Conservation (phyloP, 352 stramenopile genomes). For the Phytophthora melonis region DNA sequence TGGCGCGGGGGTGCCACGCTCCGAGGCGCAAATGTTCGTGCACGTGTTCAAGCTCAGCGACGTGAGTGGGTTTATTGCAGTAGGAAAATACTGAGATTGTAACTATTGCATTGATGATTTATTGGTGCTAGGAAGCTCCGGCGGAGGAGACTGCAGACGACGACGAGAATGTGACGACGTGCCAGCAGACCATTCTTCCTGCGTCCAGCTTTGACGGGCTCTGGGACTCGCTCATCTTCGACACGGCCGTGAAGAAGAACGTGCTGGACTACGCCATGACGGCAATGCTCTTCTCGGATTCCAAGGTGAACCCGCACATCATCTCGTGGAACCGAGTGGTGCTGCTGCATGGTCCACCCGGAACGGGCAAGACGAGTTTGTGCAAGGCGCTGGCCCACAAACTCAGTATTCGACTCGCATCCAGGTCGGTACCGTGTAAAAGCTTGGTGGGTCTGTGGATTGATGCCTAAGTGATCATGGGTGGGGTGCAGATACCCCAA, state of each 20-base stretch:
- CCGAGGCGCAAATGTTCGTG: conserved; percentile 57
- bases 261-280: conserved; percentile 92
- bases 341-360: conserved; percentile 92
- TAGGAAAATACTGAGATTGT: background rate
- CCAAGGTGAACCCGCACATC: conserved; percentile 87
- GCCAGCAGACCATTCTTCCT: conserved; percentile 79
- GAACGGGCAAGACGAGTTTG: conserved; percentile 94
- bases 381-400: conserved; percentile 94
- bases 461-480: no score
- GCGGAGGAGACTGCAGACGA: conserved; percentile 82
- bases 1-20: conserved; percentile 29
- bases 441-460: background rate
- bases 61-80: conserved; percentile 31
- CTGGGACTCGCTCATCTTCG: conserved; percentile 91
- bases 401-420: conserved; percentile 87
- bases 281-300: conserved; percentile 91
- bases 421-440: conserved; percentile 47
- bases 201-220: conserved; percentile 71
- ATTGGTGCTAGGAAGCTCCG: conserved; percentile 53
- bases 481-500: conserved; percentile 54
- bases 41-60: conserved; percentile 83
- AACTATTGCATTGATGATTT: background rate
- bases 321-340: conserved; percentile 94
- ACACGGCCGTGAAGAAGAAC: conserved; percentile 76
- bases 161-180: conserved; percentile 84